A percentile compares a stretch with the other conserved stretches of the same genome.
phyloP scores from a whole-genome alignment of 2,329 filamentous ascomycete genomes.

The Fusarium avenaceum region DNA sequence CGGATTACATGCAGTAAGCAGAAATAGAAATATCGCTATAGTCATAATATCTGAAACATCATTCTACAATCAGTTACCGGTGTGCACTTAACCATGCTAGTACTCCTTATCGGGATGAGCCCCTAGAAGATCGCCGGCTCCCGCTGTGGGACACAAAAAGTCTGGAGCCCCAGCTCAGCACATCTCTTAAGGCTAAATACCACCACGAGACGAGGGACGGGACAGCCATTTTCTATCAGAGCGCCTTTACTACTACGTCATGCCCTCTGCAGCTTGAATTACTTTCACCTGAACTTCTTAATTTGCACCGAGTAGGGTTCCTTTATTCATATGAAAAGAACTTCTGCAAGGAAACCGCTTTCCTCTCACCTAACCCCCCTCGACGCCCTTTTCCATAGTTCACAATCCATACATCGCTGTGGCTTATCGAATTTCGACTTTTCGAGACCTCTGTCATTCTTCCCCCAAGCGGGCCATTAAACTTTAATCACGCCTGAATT shows the following conservation, averaged over 20 bases:
- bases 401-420: conserved; percentile 30
- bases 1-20: conserved; percentile 10
- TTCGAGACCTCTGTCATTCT: conserved; percentile 13
- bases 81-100: conserved; percentile 44
- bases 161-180: conserved; percentile 34
- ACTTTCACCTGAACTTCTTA: conserved; percentile 5
- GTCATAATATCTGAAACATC: conserved; percentile 1
- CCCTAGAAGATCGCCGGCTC: conserved; percentile 32
- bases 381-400: conserved; percentile 11
- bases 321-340: not conserved
- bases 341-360: not conserved
- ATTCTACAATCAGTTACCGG: conserved; percentile 40
- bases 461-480: conserved; percentile 28
- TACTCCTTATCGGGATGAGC: conserved; percentile 27
- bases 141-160: conserved; percentile 41
- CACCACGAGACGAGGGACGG: not conserved
- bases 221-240: conserved; percentile 37
- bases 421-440: conserved; percentile 33
- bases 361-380: not conserved
- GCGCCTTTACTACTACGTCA: conserved; percentile 38
- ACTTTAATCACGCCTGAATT: conserved; percentile 22
- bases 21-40: conserved; percentile 16
- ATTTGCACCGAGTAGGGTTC: not conserved
- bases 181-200: conserved; percentile 22
- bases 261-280: conserved; percentile 28